A percentile compares a stretch with the other conserved stretches of the same genome.
These are phyloP conservation scores for Exophiala aquamarina DNA, from an alignment of 2,329 filamentous ascomycete genomes.

Conservation along the genomic window DNA sequence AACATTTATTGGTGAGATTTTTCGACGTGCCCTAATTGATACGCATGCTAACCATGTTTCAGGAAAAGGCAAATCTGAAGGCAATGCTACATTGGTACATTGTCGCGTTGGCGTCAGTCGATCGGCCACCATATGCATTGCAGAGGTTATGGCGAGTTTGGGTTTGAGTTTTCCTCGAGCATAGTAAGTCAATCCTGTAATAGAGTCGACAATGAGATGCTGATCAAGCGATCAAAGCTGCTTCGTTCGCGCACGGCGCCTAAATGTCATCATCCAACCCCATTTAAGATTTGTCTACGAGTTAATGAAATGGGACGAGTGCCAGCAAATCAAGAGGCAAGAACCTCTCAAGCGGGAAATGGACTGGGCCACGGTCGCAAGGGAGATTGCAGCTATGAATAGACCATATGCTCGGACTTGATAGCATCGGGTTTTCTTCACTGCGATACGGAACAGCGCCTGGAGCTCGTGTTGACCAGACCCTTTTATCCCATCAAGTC, in stretches of 20 bases:
- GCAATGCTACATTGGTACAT: slow-evolving; percentile 87
- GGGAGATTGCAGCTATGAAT: slow-evolving; percentile 95
- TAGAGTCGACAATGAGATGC: neutral
- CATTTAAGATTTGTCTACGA: slow-evolving; percentile 95
- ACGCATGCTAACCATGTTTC: slow-evolving; percentile 22
- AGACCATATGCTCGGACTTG: slow-evolving; percentile 76
- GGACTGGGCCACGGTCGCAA: slow-evolving; percentile 84
- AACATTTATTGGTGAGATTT: slow-evolving; percentile 79
- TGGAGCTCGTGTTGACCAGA: too few relatives aligned
- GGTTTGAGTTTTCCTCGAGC: slow-evolving; percentile 83
- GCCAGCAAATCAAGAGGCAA: slow-evolving; percentile 44
- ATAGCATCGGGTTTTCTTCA: too few relatives aligned
- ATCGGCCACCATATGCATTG: slow-evolving; percentile 96
- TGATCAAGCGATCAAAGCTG: slow-evolving; percentile 54
- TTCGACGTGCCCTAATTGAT: neutral
- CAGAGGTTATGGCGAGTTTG: slow-evolving; percentile 89
- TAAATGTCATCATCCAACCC: slow-evolving; percentile 98
- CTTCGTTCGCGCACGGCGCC: slow-evolving; percentile 83
- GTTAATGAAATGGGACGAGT: slow-evolving; percentile 92
- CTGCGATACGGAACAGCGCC: too few relatives aligned
- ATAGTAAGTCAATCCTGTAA: slow-evolving; percentile 57
- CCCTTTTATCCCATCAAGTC: too few relatives aligned
- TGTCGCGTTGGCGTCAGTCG: slow-evolving; percentile 94
- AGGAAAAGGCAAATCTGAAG: slow-evolving; percentile 77
- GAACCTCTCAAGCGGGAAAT: slow-evolving; percentile 68